These are phyloP conservation scores for Bipolaris victoriae DNA, from an alignment of 2,329 filamentous ascomycete species.

Conservation along the genomic window DNA sequence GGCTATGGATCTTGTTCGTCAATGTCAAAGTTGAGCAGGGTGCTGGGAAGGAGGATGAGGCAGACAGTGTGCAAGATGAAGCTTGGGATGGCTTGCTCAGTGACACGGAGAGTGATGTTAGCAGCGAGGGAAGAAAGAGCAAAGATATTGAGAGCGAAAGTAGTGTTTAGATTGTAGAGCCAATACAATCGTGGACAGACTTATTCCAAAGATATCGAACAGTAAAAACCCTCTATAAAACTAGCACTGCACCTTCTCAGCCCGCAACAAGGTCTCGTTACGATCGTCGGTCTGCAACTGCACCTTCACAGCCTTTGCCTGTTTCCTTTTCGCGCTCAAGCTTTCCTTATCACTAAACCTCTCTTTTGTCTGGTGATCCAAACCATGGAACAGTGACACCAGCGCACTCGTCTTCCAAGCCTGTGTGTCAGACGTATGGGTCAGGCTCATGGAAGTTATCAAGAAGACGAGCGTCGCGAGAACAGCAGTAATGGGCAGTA, in stretches of 20 bases:
- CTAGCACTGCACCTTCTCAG: slow-evolving; percentile 8
- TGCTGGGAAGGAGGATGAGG: slow-evolving; percentile 23
- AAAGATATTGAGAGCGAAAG: slow-evolving; percentile 29
- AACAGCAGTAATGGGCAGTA: slow-evolving; percentile 15
- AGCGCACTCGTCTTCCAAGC: slow-evolving; percentile 23
- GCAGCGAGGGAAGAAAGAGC: slow-evolving; percentile 28
- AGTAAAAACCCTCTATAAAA: background rate
- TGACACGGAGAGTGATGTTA: slow-evolving; percentile 35
- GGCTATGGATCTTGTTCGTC: slow-evolving; percentile 48
- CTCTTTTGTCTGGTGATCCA: slow-evolving; percentile 17
- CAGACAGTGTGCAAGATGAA: slow-evolving; percentile 33
- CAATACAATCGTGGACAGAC: background rate
- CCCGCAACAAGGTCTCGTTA: slow-evolving; percentile 15
- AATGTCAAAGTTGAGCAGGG: slow-evolving; percentile 42
- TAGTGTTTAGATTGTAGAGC: slow-evolving; percentile 12
- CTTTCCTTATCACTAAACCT: slow-evolving; percentile 13
- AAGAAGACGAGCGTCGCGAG: slow-evolving; percentile 17
- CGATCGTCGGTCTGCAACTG: slow-evolving; percentile 7
- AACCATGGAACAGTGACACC: slow-evolving; percentile 18
- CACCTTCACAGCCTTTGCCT: slow-evolving; percentile 16
- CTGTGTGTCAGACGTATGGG: slow-evolving; percentile 17
- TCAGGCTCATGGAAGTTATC: slow-evolving; percentile 17
- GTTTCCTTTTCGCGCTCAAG: slow-evolving; percentile 14
- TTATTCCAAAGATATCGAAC: background rate
- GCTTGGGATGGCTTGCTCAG: slow-evolving; percentile 42